phyloP scores from a whole-genome alignment of 352 stramenopile species.

The Aphanomyces astaci region DNA sequence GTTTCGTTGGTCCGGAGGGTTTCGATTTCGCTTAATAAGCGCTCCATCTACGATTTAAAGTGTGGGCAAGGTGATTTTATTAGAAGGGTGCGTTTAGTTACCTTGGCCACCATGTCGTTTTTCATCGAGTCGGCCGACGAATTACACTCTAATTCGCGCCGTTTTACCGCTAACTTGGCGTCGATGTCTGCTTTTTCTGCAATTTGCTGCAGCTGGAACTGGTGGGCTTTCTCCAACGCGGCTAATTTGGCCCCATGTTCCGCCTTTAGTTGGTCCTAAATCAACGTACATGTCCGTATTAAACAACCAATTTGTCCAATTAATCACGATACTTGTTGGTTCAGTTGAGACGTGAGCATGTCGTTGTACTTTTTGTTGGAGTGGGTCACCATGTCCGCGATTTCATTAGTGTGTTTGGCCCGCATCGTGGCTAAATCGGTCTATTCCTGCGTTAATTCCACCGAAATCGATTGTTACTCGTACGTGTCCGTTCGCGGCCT shows the following conservation, averaged over 20 bases:
- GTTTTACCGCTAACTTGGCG: background rate
- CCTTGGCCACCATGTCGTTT: conserved; percentile 17
- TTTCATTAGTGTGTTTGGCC: conserved; percentile 44
- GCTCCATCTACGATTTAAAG: conserved; percentile 63
- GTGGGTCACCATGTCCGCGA: conserved; percentile 53
- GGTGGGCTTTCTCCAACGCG: background rate
- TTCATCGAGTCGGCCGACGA: conserved; percentile 16
- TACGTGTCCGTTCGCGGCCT: background rate
- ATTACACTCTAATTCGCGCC: conserved; percentile 12
- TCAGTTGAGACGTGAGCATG: conserved; percentile 68
- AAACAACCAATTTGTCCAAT: conserved; percentile 25
- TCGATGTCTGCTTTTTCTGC: background rate
- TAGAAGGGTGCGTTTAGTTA: too few relatives aligned
- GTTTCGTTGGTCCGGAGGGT: conserved; percentile 35
- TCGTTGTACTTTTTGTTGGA: conserved; percentile 63
- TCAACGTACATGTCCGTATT: conserved; percentile 13
- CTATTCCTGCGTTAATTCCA: background rate
- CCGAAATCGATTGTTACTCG: background rate
- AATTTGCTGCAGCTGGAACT: background rate
- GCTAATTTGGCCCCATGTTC: conserved; percentile 10
- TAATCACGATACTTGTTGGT: conserved; percentile 32
- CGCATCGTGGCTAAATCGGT: conserved; percentile 29
- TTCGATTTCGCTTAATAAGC: conserved; percentile 43
- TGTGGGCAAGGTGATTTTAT: too few relatives aligned
- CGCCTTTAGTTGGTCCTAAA: conserved; percentile 25